phyloP scores from a whole-genome alignment of 2,329 filamentous ascomycete species.

The Botrytis paeoniae region DNA sequence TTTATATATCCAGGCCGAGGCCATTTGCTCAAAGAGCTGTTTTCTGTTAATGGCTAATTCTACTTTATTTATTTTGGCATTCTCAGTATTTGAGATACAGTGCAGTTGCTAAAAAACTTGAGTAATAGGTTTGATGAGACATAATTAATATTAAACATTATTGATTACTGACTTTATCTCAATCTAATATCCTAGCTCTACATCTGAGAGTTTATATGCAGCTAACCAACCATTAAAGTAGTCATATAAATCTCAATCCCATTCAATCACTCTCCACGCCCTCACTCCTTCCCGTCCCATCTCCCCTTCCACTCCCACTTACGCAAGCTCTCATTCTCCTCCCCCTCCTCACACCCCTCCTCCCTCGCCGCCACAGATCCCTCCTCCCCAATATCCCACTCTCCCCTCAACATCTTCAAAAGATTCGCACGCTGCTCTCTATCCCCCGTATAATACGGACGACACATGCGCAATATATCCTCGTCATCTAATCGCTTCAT shows the following conservation, averaged over 20 bases:
- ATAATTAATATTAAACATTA: background rate
- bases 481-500: no score
- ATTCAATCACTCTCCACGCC: no score
- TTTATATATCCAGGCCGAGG: constrained; percentile 8
- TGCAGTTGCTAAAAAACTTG: background rate
- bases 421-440: no score
- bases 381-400: no score
- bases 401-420: no score
- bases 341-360: no score
- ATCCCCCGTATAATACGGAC: no score
- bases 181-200: background rate
- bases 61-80: background rate
- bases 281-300: no score
- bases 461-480: no score
- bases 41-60: background rate
- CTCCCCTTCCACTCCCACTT: no score
- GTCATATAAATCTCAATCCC: background rate
- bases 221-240: background rate
- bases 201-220: background rate
- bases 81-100: background rate
- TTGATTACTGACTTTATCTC: background rate
- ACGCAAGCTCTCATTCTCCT: no score
- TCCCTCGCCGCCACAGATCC: no score
- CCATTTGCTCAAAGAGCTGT: background rate
- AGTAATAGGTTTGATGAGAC: background rate